A percentile compares a stretch with the other conserved stretches of the same genome.
These are phyloP conservation scores for Chamaecyparis obtusa DNA, from an alignment of 75 land plant genomes.

Conservation along the genomic window DNA sequence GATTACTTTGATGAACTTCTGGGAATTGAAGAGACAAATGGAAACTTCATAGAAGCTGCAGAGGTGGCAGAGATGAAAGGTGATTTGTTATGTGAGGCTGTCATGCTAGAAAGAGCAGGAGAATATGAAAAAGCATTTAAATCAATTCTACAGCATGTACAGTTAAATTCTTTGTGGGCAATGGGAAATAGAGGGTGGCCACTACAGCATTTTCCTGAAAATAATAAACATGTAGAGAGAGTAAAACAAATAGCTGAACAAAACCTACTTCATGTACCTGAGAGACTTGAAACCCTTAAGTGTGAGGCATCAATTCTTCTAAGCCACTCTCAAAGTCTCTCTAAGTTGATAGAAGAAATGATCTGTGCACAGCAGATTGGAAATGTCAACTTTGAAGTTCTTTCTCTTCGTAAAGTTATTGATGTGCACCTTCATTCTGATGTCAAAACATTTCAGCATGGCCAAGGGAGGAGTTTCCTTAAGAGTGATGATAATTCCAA, in stretches of 20 bases:
- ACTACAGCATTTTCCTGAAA: constrained; percentile 14
- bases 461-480: constrained; percentile 8
- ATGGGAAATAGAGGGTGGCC: too few species aligned
- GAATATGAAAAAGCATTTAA: constrained; percentile 18
- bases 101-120: constrained; percentile 42
- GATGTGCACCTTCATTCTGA: constrained; percentile 28
- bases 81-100: too few species aligned
- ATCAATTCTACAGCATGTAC: constrained; percentile 32
- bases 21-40: too few species aligned
- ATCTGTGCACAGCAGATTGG: not conserved
- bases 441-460: constrained; percentile 4
- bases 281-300: constrained; percentile 14
- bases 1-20: too few species aligned
- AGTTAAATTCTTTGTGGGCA: constrained; percentile 18
- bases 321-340: constrained; percentile 5
- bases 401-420: constrained; percentile 21
- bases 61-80: too few species aligned
- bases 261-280: not conserved
- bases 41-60: too few species aligned
- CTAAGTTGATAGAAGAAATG: constrained; percentile 8
- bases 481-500: not conserved
- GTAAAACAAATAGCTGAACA: constrained; percentile 28
- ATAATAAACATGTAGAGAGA: constrained; percentile 29
- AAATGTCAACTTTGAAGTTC: constrained; percentile 15
- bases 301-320: constrained; percentile 22